phyloP scores from a whole-genome alignment of 805 yeast species.

The Saccharomycodes ludwigii region DNA sequence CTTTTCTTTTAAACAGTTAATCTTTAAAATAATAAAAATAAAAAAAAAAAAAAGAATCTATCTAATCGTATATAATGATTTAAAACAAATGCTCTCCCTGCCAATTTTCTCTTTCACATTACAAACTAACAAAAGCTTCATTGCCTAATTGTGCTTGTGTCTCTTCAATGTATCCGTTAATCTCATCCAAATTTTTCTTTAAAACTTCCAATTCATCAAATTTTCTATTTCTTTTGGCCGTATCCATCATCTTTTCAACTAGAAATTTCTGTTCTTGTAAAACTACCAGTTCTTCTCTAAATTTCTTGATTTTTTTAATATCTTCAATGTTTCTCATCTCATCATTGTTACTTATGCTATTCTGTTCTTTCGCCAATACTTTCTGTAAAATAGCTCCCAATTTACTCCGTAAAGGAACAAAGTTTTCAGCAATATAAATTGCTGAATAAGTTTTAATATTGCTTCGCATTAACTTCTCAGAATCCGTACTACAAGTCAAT shows the following conservation, averaged over 20 bases:
- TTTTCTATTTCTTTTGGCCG: constrained; percentile 50
- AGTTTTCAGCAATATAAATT: constrained; percentile 50
- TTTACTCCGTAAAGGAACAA: constrained; percentile 50
- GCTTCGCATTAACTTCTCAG: background rate
- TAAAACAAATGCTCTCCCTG: too few species aligned
- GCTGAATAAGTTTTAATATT: constrained; percentile 42
- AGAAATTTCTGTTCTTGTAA: constrained; percentile 72
- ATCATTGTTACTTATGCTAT: background rate
- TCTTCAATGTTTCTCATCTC: background rate
- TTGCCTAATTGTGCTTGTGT: constrained; percentile 47
- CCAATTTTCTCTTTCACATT: too few species aligned
- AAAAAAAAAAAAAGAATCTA: too few species aligned
- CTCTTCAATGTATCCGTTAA: constrained; percentile 34
- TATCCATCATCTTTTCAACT: constrained; percentile 50
- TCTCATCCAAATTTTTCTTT: constrained; percentile 43
- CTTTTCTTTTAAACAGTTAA: too few species aligned
- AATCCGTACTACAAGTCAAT: too few species aligned
- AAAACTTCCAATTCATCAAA: constrained; percentile 67
- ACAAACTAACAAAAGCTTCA: constrained; percentile 30
- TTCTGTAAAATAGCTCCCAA: background rate
- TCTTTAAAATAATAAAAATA: too few species aligned
- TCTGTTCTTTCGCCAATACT: background rate
- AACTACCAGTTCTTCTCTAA: constrained; percentile 72
- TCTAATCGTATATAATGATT: too few species aligned
- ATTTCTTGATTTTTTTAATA: constrained; percentile 43